Conservation (phyloP, 352 stramenopile genomes). For the Phytophthora fragariae region DNA sequence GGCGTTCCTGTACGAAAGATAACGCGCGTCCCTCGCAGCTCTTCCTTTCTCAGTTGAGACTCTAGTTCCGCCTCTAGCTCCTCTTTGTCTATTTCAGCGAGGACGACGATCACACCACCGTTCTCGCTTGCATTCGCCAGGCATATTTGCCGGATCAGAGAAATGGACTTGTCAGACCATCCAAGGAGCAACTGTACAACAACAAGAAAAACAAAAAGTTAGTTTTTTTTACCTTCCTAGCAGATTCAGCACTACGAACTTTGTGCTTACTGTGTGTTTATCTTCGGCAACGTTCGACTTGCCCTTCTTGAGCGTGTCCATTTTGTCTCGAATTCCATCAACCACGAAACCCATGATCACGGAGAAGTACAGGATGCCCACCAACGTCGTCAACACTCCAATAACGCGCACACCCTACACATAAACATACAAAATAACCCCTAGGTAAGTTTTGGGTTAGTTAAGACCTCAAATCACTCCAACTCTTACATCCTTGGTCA, state of each 20-base stretch:
- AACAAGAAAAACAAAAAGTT: neutral
- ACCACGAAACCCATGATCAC: conserved; percentile 93
- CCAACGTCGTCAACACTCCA: conserved; percentile 65
- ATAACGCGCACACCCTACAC: conserved; percentile 58
- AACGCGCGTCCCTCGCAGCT: conserved; percentile 77
- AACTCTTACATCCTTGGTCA: conserved; percentile 41
- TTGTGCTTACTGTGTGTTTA: conserved; percentile 69
- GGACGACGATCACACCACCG: conserved; percentile 81
- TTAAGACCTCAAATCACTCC: neutral
- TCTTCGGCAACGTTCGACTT: conserved; percentile 84
- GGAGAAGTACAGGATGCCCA: conserved; percentile 88
- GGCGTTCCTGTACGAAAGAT: conserved; percentile 86
- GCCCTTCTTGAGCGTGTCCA: conserved; percentile 91
- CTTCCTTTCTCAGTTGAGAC: conserved; percentile 63
- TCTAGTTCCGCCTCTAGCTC: conserved; percentile 74
- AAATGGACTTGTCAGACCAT: conserved; percentile 90
- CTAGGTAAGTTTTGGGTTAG: neutral
- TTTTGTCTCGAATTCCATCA: conserved; percentile 87
- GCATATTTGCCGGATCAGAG: conserved; percentile 87
- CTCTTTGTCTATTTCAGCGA: conserved; percentile 82
- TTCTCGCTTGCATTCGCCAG: conserved; percentile 89
- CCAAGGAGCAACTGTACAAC: conserved; percentile 74
- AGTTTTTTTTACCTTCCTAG: too few species aligned
- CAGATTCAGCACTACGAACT: too few species aligned
- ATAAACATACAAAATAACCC: neutral